phyloP scores from a whole-genome alignment of 2,329 filamentous ascomycete species.

The Botrytis elliptica region DNA sequence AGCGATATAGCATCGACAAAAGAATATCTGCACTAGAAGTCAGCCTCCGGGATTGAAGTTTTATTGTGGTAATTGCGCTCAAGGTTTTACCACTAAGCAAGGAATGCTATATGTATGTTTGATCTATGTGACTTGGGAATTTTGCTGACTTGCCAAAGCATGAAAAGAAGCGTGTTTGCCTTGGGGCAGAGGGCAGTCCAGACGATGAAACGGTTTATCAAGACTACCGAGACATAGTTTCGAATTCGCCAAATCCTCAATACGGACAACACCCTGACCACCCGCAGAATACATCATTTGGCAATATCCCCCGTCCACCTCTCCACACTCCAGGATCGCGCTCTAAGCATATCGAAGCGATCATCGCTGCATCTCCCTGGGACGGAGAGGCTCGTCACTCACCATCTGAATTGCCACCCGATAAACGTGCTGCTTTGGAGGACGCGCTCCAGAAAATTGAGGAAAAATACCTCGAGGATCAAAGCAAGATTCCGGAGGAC shows the following conservation, averaged over 20 bases:
- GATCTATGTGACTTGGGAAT: not conserved
- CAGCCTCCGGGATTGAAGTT: conserved; percentile 11
- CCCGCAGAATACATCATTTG: not conserved
- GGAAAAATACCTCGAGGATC: conserved; percentile 21
- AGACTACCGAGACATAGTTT: conserved; percentile 15
- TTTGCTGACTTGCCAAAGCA: conserved; percentile 12
- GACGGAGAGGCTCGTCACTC: conserved; percentile 25
- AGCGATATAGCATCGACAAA: conserved; percentile 21
- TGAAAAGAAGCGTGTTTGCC: conserved; percentile 22
- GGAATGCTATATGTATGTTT: conserved; percentile 30
- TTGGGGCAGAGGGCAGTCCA: not conserved
- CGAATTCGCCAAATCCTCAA: not conserved
- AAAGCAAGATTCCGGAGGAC: conserved; percentile 21
- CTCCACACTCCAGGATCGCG: conserved; percentile 22
- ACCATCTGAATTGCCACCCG: conserved; percentile 31
- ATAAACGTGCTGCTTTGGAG: conserved; percentile 27
- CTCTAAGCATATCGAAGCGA: conserved; percentile 12
- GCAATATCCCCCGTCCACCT: conserved; percentile 23
- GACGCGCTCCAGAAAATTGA: conserved; percentile 29
- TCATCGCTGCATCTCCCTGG: conserved; percentile 9
- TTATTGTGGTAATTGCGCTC: conserved; percentile 20
- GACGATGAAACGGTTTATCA: conserved; percentile 9
- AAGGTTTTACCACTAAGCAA: conserved; percentile 28
- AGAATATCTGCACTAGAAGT: conserved; percentile 23
- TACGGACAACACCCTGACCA: not conserved